A percentile compares a stretch with the other conserved stretches of the same genome.
Evolutionary conservation across 2,329 filamentous ascomycete species (phyloP).

Genomic region (Rasamsonia emersonii): DNA sequence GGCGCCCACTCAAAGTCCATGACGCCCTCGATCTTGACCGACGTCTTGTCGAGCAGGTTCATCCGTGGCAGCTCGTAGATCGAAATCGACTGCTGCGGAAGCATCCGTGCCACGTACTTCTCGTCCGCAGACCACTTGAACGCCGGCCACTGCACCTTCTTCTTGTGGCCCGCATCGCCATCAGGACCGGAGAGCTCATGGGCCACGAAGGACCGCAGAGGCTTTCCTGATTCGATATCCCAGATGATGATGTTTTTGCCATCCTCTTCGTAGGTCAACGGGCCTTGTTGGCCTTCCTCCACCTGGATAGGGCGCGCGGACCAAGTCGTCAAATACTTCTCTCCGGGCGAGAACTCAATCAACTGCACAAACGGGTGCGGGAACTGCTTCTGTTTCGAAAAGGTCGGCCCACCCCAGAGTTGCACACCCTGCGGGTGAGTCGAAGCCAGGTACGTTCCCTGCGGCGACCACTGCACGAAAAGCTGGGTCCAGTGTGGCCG

Average conservation of each 20-base stretch:
- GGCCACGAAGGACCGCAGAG: constrained; percentile 86
- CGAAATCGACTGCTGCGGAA: constrained; percentile 78
- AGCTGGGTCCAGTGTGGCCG: constrained; percentile 95
- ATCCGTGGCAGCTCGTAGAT: constrained; percentile 85
- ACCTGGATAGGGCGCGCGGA: constrained; percentile 89
- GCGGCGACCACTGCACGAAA: constrained; percentile 95
- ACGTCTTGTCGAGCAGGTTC: constrained; percentile 81
- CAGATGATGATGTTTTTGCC: constrained; percentile 99
- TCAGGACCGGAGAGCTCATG: constrained; percentile 59
- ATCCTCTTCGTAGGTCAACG: constrained; percentile 81
- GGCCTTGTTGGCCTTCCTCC: constrained; percentile 67
- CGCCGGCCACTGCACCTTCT: constrained; percentile 94
- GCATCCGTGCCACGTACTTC: constrained; percentile 91
- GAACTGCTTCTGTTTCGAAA: constrained; percentile 86
- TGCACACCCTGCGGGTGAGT: constrained; percentile 95
- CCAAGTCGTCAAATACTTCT: constrained; percentile 95
- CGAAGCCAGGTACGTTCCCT: constrained; percentile 87
- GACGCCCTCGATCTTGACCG: constrained; percentile 92
- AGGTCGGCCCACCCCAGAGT: constrained; percentile 86
- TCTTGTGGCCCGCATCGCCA: constrained; percentile 62
- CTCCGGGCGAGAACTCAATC: constrained; percentile 86
- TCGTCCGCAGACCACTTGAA: constrained; percentile 99
- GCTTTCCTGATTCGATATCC: constrained; percentile 84
- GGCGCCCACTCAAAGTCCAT: constrained; percentile 98
- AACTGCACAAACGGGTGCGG: constrained; percentile 93